phyloP scores from a whole-genome alignment of 192 early-diverging fungal species.

The Coemansia sp. region DNA sequence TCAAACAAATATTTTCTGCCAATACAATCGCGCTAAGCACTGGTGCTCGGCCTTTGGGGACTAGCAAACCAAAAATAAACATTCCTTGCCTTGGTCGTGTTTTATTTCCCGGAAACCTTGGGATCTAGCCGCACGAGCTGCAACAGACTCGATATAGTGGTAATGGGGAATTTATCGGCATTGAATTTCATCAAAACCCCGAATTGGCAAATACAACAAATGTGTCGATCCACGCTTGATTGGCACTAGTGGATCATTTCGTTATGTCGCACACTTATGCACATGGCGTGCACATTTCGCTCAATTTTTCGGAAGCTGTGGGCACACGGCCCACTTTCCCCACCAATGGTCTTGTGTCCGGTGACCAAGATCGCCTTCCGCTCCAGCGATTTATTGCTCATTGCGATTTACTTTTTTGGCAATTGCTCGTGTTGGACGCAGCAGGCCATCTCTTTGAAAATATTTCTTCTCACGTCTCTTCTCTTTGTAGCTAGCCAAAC shows the following conservation, averaged over 20 bases:
- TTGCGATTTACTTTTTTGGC: background rate
- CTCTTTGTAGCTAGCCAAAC: no score
- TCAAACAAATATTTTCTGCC: no score
- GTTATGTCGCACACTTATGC: background rate
- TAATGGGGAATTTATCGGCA: background rate
- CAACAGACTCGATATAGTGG: background rate
- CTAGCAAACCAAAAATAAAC: no score
- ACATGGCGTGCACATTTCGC: background rate
- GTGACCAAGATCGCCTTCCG: background rate
- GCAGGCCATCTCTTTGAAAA: no score
- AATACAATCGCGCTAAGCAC: no score
- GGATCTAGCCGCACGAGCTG: background rate
- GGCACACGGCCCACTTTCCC: background rate
- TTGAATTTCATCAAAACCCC: background rate
- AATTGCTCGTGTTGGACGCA: background rate
- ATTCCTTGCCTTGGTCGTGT: no score
- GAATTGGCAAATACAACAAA: background rate
- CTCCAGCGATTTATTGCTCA: background rate
- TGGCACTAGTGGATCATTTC: background rate
- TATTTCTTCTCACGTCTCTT: no score
- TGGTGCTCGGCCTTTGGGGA: no score
- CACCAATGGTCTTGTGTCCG: background rate
- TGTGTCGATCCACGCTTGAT: background rate
- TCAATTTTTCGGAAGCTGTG: conserved; percentile 1
- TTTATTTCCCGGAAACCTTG: no score